These are phyloP conservation scores for Sclerotinia borealis DNA, from an alignment of 2,329 filamentous ascomycete genomes.

Conservation along the genomic window DNA sequence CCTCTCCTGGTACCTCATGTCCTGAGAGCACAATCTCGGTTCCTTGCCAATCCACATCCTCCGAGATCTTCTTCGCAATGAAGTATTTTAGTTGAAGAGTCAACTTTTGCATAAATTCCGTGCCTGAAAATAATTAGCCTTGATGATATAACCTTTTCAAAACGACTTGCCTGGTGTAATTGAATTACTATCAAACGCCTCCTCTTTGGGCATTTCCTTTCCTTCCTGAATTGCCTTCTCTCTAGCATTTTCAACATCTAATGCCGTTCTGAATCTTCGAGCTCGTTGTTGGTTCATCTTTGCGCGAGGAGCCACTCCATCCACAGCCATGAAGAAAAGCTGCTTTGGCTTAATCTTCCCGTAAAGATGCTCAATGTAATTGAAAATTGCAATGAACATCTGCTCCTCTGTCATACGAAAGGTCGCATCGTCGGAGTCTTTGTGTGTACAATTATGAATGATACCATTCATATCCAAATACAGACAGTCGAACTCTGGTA, in stretches of 20 bases:
- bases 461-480: slow-evolving; percentile 99
- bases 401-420: slow-evolving; percentile 95
- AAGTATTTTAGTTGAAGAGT: slow-evolving; percentile 95
- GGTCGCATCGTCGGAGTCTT: slow-evolving; percentile 68
- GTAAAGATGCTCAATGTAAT: slow-evolving; percentile 98
- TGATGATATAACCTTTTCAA: not conserved
- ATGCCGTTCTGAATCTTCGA: slow-evolving; percentile 86
- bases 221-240: slow-evolving; percentile 90
- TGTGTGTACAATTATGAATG: slow-evolving; percentile 97
- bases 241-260: slow-evolving; percentile 82
- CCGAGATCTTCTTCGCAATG: slow-evolving; percentile 96
- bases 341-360: slow-evolving; percentile 98
- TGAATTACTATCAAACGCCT: slow-evolving; percentile 97
- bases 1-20: slow-evolving; percentile 95
- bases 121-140: slow-evolving; percentile 42
- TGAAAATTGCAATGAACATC: slow-evolving; percentile 99
- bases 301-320: slow-evolving; percentile 91
- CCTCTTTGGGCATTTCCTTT: slow-evolving; percentile 88
- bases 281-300: slow-evolving; percentile 99
- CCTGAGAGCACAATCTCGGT: slow-evolving; percentile 95
- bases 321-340: slow-evolving; percentile 99
- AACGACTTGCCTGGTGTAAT: slow-evolving; percentile 71
- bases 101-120: slow-evolving; percentile 95
- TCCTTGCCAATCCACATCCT: slow-evolving; percentile 95
- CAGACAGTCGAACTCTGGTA: slow-evolving; percentile 96